Conservation (phyloP, 345 rosid genomes). For the Camelina laxa region DNA sequence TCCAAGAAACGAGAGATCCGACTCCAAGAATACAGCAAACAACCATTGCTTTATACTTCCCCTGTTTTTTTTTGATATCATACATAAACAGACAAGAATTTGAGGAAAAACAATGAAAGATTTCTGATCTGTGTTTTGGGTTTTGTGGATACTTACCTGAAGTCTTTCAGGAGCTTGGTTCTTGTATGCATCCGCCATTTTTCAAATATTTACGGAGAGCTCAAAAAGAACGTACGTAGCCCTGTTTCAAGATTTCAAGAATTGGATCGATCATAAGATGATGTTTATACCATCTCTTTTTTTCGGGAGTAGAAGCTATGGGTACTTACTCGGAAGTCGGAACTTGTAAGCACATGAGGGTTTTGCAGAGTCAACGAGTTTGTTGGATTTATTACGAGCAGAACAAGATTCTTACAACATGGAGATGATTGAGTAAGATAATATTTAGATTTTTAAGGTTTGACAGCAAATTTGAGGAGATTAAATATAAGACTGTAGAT, state of each 20-base stretch:
- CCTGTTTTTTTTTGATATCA: constrained; percentile 48
- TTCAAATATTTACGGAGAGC: constrained; percentile 26
- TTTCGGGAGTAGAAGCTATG: not conserved
- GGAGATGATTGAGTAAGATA: not conserved
- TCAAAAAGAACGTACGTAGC: constrained; percentile 76
- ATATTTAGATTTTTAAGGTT: not conserved
- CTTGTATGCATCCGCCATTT: constrained; percentile 25
- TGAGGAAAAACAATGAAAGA: constrained; percentile 6
- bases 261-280: constrained; percentile 9
- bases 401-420: constrained; percentile 30
- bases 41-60: constrained; percentile 59
- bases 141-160: constrained; percentile 36
- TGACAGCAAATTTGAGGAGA: constrained; percentile 31
- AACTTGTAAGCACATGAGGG: constrained; percentile 21
- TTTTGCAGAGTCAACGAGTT: constrained; percentile 30
- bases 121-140: constrained; percentile 2
- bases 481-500: constrained; percentile 35
- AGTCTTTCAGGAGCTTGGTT: constrained; percentile 33
- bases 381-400: constrained; percentile 9
- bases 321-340: constrained; percentile 22
- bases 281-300: not conserved
- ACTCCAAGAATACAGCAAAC: constrained; percentile 83
- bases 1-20: constrained; percentile 82
- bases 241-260: constrained; percentile 44
- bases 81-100: constrained; percentile 22